A percentile compares a stretch with the other conserved stretches of the same genome.
phyloP scores from a whole-genome alignment of 768 basidiomycete species.

The Rhizopogon salebrosus region DNA sequence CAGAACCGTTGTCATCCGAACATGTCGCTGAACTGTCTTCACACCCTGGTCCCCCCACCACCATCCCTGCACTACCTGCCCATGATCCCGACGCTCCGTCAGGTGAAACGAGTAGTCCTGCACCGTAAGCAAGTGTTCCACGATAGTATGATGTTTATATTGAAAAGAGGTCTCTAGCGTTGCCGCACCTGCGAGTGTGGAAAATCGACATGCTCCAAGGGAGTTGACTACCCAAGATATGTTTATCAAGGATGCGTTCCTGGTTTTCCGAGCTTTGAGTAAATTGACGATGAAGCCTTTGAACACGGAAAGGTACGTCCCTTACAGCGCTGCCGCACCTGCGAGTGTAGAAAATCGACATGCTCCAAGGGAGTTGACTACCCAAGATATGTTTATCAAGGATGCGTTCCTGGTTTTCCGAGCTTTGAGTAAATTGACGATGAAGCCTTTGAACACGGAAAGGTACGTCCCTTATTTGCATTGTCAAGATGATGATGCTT shows the following conservation, averaged over 20 bases:
- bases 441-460: constrained; percentile 93
- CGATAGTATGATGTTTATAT: not conserved
- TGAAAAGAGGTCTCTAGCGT: not conserved
- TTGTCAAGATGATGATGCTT: constrained; percentile 8
- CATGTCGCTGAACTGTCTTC: not conserved
- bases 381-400: constrained; percentile 90
- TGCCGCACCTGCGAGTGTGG: not conserved
- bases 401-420: constrained; percentile 98
- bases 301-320: constrained; percentile 87
- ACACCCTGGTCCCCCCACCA: not conserved
- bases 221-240: constrained; percentile 77
- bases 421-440: constrained; percentile 94
- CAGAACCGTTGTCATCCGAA: not conserved
- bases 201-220: constrained; percentile 22
- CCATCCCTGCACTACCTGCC: not conserved
- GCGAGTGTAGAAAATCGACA: constrained; percentile 10
- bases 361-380: constrained; percentile 45
- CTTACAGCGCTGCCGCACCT: not conserved
- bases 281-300: constrained; percentile 98
- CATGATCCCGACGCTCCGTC: not conserved
- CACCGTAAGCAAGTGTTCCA: not conserved
- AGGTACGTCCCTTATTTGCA: constrained; percentile 48
- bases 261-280: constrained; percentile 95
- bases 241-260: constrained; percentile 95
- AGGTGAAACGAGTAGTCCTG: not conserved